Evolutionary conservation across 306 rosid species (phyloP).

Genomic region (Cajanus cajan): DNA sequence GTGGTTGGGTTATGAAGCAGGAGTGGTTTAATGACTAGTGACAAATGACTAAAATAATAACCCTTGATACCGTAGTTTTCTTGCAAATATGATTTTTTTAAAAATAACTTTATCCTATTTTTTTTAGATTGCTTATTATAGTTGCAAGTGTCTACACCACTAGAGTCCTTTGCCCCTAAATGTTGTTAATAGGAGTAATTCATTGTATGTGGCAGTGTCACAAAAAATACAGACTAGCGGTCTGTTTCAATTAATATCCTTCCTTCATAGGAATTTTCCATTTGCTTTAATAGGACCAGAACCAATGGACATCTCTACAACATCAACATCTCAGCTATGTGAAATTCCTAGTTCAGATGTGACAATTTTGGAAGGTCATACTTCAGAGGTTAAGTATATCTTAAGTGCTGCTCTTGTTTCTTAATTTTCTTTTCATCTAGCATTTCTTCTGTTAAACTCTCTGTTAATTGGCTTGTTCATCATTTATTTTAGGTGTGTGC

Average conservation of each 20-base stretch:
- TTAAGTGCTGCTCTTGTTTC: slow-evolving; percentile 2
- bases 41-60: not conserved
- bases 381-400: slow-evolving; percentile 74
- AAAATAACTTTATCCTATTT: not conserved
- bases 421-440: not conserved
- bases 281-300: slow-evolving; percentile 56
- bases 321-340: slow-evolving; percentile 57
- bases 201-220: not conserved
- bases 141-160: not conserved
- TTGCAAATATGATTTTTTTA: not conserved
- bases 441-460: slow-evolving; percentile 5
- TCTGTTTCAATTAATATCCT: slow-evolving; percentile 10
- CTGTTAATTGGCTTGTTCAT: slow-evolving; percentile 31
- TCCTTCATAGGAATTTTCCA: slow-evolving; percentile 14
- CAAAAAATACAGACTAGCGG: not conserved
- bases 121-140: not conserved
- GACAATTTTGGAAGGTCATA: slow-evolving; percentile 90
- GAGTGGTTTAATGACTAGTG: not conserved
- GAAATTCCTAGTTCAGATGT: slow-evolving; percentile 83
- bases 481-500: slow-evolving; percentile 77
- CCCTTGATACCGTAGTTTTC: not conserved
- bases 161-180: not conserved
- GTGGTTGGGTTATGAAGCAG: slow-evolving; percentile 18
- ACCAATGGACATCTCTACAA: slow-evolving; percentile 70
- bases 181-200: slow-evolving; percentile 1